Evolutionary conservation across 2,329 filamentous ascomycete species (phyloP), one percentile per base, ranked within the genome.

Genomic region (Colletotrichum navitas): DNA sequence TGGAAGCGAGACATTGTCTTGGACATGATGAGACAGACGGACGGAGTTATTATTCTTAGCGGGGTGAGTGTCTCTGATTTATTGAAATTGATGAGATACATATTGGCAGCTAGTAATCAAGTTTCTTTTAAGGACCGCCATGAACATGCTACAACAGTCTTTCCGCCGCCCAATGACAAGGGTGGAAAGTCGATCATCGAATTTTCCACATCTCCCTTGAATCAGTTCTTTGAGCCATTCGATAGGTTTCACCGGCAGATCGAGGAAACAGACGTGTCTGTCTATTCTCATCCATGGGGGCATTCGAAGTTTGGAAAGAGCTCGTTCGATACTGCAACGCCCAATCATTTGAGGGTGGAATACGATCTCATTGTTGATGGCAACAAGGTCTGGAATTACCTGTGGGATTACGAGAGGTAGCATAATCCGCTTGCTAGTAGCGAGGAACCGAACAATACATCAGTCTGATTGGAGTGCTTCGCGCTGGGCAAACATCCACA

Each of bases 211-310:
- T 89, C 87, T 7, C 91, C 91, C 1, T 75, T 93, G 64, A 90
- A 85, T 75, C 92, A 92, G 88, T 93, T 93, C 77, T 92, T 91
- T 76, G 81, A 92, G 3, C 91, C 91, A 0, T 81, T 90, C 41
- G 81, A 67, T 26, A 68, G 89, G 16, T 91, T 89, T 5, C 92
- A 92, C 78, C 81, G 82, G 65, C 89, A 92, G 77, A 83, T 85
- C 1, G 88, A 90, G 65, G 59, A 71, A 21, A 71, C 65, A 21
- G 69, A 61, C 32, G 39, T 71, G 2, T 68, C 65, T 12, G 69
- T 71, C 12, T 67, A 64, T 34, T 71, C 59, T 18, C 69, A 68
- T 34, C 65, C 69, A 12, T 61, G 69, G 65, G 59, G 65, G 5
- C 68, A 62, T 14, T 71, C 69, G n/a, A 71, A 69, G 59, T 63